Conservation (phyloP, 441 rosid species). For the Populus hybrid region DNA sequence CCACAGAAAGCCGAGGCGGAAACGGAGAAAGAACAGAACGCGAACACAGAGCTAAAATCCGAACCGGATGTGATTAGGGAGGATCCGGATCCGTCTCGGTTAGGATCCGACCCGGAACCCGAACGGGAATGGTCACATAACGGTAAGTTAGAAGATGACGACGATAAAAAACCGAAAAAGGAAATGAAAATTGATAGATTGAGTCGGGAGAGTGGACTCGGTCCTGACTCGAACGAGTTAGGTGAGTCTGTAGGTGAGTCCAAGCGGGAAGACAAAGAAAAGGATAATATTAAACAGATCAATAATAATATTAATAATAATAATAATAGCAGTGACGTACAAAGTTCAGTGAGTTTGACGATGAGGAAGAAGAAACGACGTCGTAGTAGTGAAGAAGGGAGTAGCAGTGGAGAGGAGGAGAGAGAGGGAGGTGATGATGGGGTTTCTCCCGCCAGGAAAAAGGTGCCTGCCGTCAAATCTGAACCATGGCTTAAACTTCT, state of each 20-base stretch:
- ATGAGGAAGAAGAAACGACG: constrained; percentile 32
- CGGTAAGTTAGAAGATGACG: constrained; percentile 20
- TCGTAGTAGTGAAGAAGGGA: constrained; percentile 13
- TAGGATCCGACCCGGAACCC: constrained; percentile 16
- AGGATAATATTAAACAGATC: neutral
- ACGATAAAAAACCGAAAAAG: constrained; percentile 3
- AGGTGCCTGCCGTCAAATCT: constrained; percentile 34
- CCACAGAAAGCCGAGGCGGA: constrained; percentile 36
- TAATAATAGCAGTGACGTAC: constrained; percentile 43
- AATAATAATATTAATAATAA: constrained; percentile 18
- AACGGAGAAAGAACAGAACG: constrained; percentile 26
- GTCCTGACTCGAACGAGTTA: constrained; percentile 24
- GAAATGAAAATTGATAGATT: constrained; percentile 2
- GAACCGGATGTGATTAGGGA: constrained; percentile 17
- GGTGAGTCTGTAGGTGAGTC: constrained; percentile 34
- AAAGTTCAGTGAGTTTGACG: constrained; percentile 45
- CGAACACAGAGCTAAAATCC: constrained; percentile 20
- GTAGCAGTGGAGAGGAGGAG: constrained; percentile 46
- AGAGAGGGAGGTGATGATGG: constrained; percentile 37
- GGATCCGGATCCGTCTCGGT: constrained; percentile 19
- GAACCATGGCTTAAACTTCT: constrained; percentile 35
- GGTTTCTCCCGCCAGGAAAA: constrained; percentile 48
- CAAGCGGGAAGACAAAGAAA: constrained; percentile 30
- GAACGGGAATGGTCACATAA: constrained; percentile 32
- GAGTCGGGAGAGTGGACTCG: constrained; percentile 16